phyloP scores from a whole-genome alignment of 441 rosid genomes.

The Daphne laureola region DNA sequence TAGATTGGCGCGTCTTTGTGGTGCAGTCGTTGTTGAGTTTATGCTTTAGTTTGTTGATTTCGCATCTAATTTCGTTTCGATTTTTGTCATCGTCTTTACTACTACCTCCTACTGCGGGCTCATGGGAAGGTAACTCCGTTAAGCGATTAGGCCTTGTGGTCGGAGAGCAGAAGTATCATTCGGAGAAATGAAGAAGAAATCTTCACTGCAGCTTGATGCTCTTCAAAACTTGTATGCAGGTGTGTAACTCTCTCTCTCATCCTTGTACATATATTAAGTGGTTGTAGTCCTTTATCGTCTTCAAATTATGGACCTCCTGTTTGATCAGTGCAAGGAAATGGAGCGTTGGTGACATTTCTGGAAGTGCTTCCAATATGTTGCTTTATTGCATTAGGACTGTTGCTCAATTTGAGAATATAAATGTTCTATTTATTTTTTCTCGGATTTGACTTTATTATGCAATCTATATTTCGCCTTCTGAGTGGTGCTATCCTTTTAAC shows the following conservation, averaged over 20 bases:
- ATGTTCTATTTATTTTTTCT: not conserved
- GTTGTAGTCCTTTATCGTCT: too few relatives aligned
- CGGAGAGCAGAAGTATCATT: slow-evolving; percentile 5
- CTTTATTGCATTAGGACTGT: too few relatives aligned
- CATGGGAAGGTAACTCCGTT: slow-evolving; percentile 15
- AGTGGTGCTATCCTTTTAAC: slow-evolving; percentile 16
- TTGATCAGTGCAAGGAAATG: too few relatives aligned
- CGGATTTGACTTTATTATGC: not conserved
- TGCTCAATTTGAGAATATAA: not conserved
- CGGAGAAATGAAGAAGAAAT: slow-evolving; percentile 63
- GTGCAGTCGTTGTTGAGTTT: too few relatives aligned
- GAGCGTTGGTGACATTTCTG: not conserved
- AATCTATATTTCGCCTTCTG: slow-evolving; percentile 8
- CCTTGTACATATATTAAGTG: too few relatives aligned
- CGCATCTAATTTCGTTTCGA: too few relatives aligned
- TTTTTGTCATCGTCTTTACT: too few relatives aligned
- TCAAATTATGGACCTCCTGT: too few relatives aligned
- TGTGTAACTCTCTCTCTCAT: slow-evolving; percentile 10
- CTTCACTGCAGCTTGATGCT: slow-evolving; percentile 57
- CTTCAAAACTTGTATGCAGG: slow-evolving; percentile 64
- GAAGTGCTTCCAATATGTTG: not conserved
- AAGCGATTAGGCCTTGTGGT: slow-evolving; percentile 3
- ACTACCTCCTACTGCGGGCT: slow-evolving; percentile 18
- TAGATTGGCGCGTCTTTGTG: too few relatives aligned
- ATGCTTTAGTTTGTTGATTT: too few relatives aligned